Percentiles rank a stretch among this genome's conserved stretches.
Conservation (phyloP, 306 rosid species). For the Malus fusca region DNA sequence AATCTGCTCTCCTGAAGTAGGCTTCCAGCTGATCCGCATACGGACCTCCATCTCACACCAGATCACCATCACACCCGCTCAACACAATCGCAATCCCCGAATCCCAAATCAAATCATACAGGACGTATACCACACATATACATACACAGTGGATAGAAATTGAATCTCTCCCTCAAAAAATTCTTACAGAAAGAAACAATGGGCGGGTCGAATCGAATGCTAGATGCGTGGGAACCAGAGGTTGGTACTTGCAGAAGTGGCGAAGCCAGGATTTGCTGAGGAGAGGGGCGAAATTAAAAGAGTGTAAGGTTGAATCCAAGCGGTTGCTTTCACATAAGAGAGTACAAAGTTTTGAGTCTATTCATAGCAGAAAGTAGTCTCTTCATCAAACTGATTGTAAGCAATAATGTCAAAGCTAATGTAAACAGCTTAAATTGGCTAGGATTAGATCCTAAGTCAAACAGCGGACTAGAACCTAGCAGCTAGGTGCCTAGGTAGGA, state of each 20-base stretch:
- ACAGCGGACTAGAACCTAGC: too few relatives aligned
- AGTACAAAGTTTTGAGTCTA: too few relatives aligned
- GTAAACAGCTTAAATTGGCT: too few relatives aligned
- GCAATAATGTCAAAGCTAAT: too few relatives aligned
- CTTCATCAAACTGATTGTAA: too few relatives aligned
- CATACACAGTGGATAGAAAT: neutral
- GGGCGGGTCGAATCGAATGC: neutral
- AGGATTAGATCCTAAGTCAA: too few relatives aligned
- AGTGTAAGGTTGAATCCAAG: too few relatives aligned
- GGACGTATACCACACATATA: neutral
- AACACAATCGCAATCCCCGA: neutral
- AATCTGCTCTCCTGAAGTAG: constrained; percentile 81
- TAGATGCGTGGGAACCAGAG: neutral
- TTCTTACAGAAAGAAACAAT: neutral
- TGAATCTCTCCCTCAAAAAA: neutral
- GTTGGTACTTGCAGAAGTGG: neutral
- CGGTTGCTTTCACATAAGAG: too few relatives aligned
- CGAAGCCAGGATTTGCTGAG: too few relatives aligned
- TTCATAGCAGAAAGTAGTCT: too few relatives aligned
- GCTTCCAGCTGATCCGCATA: constrained; percentile 79
- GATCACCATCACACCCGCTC: constrained; percentile 6
- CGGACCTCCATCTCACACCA: constrained; percentile 15
- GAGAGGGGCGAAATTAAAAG: too few relatives aligned
- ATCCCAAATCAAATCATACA: neutral
- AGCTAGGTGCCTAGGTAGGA: too few relatives aligned